A percentile compares a stretch with the other conserved stretches of the same genome.
These are phyloP conservation scores for Oemleria cerasiformis DNA, from an alignment of 306 rosid genomes.

Conservation along the genomic window DNA sequence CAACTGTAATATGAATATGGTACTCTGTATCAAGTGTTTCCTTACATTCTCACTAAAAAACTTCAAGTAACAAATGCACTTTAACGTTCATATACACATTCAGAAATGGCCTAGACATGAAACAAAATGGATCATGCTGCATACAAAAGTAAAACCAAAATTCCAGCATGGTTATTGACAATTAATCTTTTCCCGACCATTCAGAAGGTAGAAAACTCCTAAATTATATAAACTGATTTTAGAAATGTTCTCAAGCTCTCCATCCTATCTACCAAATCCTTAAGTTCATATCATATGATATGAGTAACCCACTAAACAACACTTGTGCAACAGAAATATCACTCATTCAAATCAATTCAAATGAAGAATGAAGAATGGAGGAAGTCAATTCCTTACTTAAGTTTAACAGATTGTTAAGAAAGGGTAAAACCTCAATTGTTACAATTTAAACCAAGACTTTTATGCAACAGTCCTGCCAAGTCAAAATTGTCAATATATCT, in stretches of 20 bases:
- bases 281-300: not conserved
- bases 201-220: not conserved
- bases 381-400: not conserved
- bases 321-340: not conserved
- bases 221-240: not conserved
- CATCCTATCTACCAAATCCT: not conserved
- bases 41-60: not conserved
- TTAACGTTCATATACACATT: not conserved
- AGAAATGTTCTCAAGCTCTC: not conserved
- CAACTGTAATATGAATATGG: too few relatives aligned
- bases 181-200: not conserved
- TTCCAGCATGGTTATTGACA: not conserved
- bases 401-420: not conserved
- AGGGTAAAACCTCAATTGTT: not conserved
- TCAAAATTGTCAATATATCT: not conserved
- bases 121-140: not conserved
- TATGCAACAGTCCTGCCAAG: not conserved
- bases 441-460: not conserved
- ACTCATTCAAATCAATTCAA: not conserved
- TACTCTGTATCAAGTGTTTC: not conserved
- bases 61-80: not conserved
- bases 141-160: not conserved
- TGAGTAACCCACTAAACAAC: not conserved
- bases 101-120: not conserved
- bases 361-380: not conserved